Base-by-base conservation (phyloP, 2,329 filamentous ascomycete species). In the Xylariaceae sp. region DNA sequence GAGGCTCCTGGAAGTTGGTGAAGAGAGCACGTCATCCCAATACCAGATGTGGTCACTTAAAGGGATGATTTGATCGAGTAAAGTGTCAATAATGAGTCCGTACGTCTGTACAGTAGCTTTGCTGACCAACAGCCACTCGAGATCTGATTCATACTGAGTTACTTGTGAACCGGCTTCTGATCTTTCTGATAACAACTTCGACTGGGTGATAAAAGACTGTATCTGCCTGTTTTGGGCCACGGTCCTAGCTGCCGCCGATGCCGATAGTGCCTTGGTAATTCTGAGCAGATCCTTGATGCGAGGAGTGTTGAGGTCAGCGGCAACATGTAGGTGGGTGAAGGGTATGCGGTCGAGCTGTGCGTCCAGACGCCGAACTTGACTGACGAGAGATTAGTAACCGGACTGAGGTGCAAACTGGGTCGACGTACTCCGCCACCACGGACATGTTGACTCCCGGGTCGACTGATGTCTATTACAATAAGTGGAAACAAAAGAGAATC, bases 101-200 rank as follows among this genome's bases (percentile, higher is more conserved):
- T 96, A 95, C 1, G 88, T 86, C 66, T 97, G 93, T n/a, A 92
- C 84, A 0, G 92, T 89, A 5, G 92, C 92, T 70, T 97, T 99
- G 71, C 88, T 90, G 31, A 95, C 81, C 14, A 97, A 76, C 19
- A 97, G 74, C 94, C 94, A 97, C 70, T 96, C 88, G 45, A 97
- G 79, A 63, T 97, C 89, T 46, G 81, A 79, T 66, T 91, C 86
- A 63, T 89, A 87, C 16, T 75, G 73, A 51, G 73, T 77, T 13
- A 48, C 16, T 28, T 58, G 51, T 19, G 47, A 41, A 9, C 42
- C 46, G 17, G 67, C 62, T 50, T 70, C 64, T 47, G 61, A 56
- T 19, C 59, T 55, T 6, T 66, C 62, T 14, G 66, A 62, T 18
- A 77, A 75, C 48, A 89, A 73, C 11, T 77, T 76, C 1, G 87